Base-by-base conservation (phyloP, 768 basidiomycete species). In the Mrakia frigida region DNA sequence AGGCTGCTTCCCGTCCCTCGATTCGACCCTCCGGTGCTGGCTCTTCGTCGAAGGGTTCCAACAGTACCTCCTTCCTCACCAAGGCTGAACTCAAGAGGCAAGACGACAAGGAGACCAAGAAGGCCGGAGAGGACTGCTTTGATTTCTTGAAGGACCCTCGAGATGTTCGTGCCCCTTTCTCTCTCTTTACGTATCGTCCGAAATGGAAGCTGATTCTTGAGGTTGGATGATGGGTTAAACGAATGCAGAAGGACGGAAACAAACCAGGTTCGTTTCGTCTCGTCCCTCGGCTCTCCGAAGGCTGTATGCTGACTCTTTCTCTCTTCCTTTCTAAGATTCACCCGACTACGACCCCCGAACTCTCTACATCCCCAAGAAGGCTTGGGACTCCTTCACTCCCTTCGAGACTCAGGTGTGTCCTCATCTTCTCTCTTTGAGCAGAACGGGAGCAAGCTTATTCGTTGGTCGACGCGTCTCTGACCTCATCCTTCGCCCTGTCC, bases 331-430 rank as follows among this genome's bases (percentile, higher is more conserved):
- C 56, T 28, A 43, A 76, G 75, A 67, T 28, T 60, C 96, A 78
- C 89, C 91, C 0, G 88, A 90, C 21, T 98, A 98, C 80, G 96
- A 99, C 80, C 92, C 92, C 9, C 86, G 95, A 69, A 97, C 97
- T 0, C 83, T 98, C 43, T 88, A 87, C 81, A 88, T 99, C 72
- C 95, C 95, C 0, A 83, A 87, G 39, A 87, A 85, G 60, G 89
- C 89, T 0, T 96, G 94, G 93, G 85, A 86, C 37, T 85, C 86
- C 0, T 96, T 99, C 80, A 96, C 94, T 2, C 94, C 95, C 0
- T 99, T 99, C 81, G 97, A 99, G 85, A 94, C 90, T 80, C 94
- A 93, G 87, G 90, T 88, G 23, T 9, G 59, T 52, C 0, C 14
- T n/a, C 11, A 16, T 18, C 21, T 1, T 53, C 23, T 6, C 39